phyloP scores from a whole-genome alignment of 1,284 basidiomycete species.

The Coniophora puteana region DNA sequence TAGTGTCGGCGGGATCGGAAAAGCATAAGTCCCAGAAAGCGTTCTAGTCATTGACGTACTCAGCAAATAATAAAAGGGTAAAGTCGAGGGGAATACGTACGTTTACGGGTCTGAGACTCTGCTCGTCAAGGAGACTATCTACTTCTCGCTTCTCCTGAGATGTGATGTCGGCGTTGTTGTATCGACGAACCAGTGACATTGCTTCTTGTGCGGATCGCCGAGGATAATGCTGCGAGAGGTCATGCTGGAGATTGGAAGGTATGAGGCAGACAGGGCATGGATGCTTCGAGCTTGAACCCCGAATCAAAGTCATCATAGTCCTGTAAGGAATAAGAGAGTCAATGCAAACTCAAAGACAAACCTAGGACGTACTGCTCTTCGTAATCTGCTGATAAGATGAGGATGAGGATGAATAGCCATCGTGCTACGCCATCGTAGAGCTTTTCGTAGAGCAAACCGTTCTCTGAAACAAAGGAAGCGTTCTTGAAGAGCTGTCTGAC shows the following conservation, averaged over 20 bases:
- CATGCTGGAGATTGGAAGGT: too few species aligned
- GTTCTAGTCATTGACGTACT: too few species aligned
- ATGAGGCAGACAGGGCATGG: slow-evolving; percentile 1
- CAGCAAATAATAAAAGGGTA: too few species aligned
- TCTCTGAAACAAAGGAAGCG: not conserved
- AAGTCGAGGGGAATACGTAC: not conserved
- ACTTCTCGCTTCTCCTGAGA: not conserved
- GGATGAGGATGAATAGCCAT: slow-evolving; percentile 3
- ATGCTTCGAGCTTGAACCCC: not conserved
- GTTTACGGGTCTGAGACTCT: not conserved
- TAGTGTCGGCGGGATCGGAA: slow-evolving; percentile 10
- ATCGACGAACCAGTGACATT: not conserved
- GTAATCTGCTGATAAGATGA: slow-evolving; percentile 7
- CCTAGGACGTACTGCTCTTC: slow-evolving; percentile 5
- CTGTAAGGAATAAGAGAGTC: too few species aligned
- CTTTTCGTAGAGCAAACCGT: slow-evolving; percentile 1
- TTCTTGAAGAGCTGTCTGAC: slow-evolving; percentile 10
- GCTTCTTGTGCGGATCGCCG: not conserved
- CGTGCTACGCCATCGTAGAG: not conserved
- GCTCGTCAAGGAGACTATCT: not conserved
- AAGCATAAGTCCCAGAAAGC: slow-evolving; percentile 4
- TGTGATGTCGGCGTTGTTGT: not conserved
- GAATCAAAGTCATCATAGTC: not conserved
- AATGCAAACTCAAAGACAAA: too few species aligned
- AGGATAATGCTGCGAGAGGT: not conserved